Evolutionary conservation across 495 filamentous ascomycete genomes (phyloP).

Genomic region (Penicillium coffeae): DNA sequence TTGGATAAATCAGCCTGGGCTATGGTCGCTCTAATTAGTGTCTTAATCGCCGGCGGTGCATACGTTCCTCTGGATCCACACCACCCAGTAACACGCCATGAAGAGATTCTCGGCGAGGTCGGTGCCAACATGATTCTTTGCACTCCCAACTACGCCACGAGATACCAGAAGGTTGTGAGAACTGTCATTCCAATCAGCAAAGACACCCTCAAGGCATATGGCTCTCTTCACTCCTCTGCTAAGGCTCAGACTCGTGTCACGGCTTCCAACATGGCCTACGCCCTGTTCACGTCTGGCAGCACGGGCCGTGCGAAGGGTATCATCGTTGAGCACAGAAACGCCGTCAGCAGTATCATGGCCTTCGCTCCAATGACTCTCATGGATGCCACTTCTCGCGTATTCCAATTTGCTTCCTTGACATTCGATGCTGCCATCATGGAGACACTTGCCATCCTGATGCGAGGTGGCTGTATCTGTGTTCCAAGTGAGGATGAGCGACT

Average conservation of each 20-base stretch:
- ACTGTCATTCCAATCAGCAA: constrained; percentile 36
- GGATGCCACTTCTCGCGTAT: constrained; percentile 36
- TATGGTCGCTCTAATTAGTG: constrained; percentile 47
- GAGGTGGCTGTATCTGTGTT: constrained; percentile 61
- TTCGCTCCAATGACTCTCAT: constrained; percentile 38
- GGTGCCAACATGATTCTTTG: constrained; percentile 38
- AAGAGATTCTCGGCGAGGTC: constrained; percentile 39
- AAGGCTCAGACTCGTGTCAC: constrained; percentile 4
- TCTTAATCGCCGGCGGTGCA: constrained; percentile 55
- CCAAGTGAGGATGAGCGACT: constrained; percentile 55
- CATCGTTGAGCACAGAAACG: constrained; percentile 44
- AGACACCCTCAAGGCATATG: constrained; percentile 33
- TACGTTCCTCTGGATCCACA: constrained; percentile 57
- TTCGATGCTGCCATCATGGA: constrained; percentile 54
- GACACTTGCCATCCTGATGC: constrained; percentile 45
- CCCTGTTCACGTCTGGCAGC: constrained; percentile 50
- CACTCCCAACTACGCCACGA: constrained; percentile 28
- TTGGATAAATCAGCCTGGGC: constrained; percentile 56
- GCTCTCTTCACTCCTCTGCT: constrained; percentile 12
- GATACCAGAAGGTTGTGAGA: constrained; percentile 27
- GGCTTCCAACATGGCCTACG: constrained; percentile 36
- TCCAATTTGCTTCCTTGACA: constrained; percentile 54
- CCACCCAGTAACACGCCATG: constrained; percentile 46
- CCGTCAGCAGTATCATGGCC: constrained; percentile 44
- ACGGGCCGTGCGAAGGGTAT: constrained; percentile 58